Evolutionary conservation across 345 rosid genomes (phyloP).

Genomic region (Limnanthes douglasii): DNA sequence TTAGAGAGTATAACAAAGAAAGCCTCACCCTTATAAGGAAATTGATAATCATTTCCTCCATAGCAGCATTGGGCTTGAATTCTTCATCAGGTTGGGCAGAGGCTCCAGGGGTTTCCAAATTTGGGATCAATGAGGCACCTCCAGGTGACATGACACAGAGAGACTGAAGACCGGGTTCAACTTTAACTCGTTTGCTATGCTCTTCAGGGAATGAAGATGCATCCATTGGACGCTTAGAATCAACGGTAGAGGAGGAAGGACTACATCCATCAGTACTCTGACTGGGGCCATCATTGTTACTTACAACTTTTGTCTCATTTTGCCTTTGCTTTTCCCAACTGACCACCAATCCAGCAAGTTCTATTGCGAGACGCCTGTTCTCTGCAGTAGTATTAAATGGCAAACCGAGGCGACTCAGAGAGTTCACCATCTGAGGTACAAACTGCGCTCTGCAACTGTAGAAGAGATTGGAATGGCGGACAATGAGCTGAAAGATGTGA

Average conservation of each 20-base stretch:
- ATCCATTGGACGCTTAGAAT: conserved; percentile 63
- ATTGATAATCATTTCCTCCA: conserved; percentile 99
- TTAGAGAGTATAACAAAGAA: conserved; percentile 6
- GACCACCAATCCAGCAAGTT: conserved; percentile 98
- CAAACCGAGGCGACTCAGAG: conserved; percentile 94
- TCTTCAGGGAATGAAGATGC: conserved; percentile 76
- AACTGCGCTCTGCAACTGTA: conserved; percentile 97
- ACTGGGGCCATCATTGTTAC: conserved; percentile 50
- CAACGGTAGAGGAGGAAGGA: conserved; percentile 32
- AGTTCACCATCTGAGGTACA: conserved; percentile 99
- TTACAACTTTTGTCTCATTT: conserved; percentile 59
- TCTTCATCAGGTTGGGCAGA: conserved; percentile 97
- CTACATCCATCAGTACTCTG: conserved; percentile 46
- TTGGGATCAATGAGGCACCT: conserved; percentile 72
- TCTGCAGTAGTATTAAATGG: conserved; percentile 89
- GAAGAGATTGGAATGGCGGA: conserved; percentile 93
- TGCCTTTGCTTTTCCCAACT: conserved; percentile 98
- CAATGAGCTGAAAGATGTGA: conserved; percentile 97
- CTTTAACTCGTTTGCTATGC: conserved; percentile 68
- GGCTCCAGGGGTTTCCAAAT: conserved; percentile 91
- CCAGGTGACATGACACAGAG: conserved; percentile 95
- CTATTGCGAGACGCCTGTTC: conserved; percentile 95
- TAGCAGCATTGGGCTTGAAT: conserved; percentile 98
- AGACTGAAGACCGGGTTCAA: conserved; percentile 94
- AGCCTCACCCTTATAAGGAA: conserved; percentile 88